Base-by-base conservation (phyloP, 371 early-diverging fungal genomes). In the Coemansia sp. region DNA sequence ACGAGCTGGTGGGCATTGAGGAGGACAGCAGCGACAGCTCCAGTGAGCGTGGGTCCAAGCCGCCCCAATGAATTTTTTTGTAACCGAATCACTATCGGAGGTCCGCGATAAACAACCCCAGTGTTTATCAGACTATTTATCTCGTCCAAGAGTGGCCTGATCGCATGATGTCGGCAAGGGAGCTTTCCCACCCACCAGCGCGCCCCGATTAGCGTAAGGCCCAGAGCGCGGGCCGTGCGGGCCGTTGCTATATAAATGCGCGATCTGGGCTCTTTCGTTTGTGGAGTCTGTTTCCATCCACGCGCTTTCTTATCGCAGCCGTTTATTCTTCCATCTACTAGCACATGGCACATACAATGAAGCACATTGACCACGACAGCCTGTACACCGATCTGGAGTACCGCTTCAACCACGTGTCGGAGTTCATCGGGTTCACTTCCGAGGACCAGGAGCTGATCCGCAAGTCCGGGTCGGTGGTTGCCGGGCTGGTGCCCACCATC, bases 401-500 rank as follows among this genome's bases (percentile, higher is more conserved):
- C 81, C 84, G 91, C 18, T 87, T 83, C 77, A 77, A 86, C 32
- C 91, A 89, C 67, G 86, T 91, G 48, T 74, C 86, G 33, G 72
- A 77, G 51, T 90, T 91, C 55, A 79, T 88, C 66, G 86, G 83
- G 53, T 91, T 91, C 67, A 83, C 83, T 60, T 78, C 80, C 47
- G 71, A 67, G n/a, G 87, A 87, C 64, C 76, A 82, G 40, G 77
- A 72, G 34, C 85, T 85, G 18, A 88, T 93, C 71, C 79, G 86
- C 62, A 79, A 75, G 6, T 86, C 90, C 0, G 92, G 87, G 6
- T 76, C 81, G 5, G 62, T 82, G 5, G 72, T 93, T 37, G 81
- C 78, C 7, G 91, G 89, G 10, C 78, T 92, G 12, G 88, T 90
- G 7, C 93, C 92, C 5, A 83, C 80, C 11, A 86, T 93, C 9